phyloP scores from a whole-genome alignment of 495 filamentous ascomycete species.

The Cercophora newfieldiana region DNA sequence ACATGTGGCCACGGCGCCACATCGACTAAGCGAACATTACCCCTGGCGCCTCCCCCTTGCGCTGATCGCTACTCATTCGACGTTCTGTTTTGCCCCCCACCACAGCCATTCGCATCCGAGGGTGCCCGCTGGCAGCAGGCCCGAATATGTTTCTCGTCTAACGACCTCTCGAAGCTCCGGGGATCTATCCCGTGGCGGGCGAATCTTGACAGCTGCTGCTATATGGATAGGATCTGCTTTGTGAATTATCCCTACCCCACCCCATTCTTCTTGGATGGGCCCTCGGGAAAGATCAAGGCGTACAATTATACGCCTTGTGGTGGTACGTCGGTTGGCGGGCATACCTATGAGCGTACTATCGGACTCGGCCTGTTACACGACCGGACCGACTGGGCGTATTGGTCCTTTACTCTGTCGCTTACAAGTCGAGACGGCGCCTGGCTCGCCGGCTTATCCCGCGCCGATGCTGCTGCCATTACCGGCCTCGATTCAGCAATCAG shows the following conservation, averaged over 20 bases:
- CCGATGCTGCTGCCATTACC: constrained; percentile 3
- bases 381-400: neutral
- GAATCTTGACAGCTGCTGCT: constrained; percentile 3
- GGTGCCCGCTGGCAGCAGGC: constrained; percentile 12
- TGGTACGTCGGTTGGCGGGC: constrained; percentile 9
- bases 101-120: constrained; percentile 11
- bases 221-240: neutral
- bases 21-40: constrained; percentile 5
- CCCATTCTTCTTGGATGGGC: constrained; percentile 14
- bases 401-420: neutral
- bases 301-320: constrained; percentile 14
- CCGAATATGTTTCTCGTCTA: constrained; percentile 3
- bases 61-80: constrained; percentile 10
- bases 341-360: constrained; percentile 7
- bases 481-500: constrained; percentile 13
- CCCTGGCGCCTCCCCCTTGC: constrained; percentile 4
- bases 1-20: constrained; percentile 7
- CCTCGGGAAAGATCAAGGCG: constrained; percentile 14
- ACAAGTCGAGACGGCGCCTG: constrained; percentile 11
- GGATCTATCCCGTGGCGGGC: constrained; percentile 12
- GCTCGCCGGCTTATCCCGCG: constrained; percentile 10
- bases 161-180: constrained; percentile 12
- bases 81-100: constrained; percentile 16
- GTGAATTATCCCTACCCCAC: constrained; percentile 10
- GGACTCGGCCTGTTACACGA: neutral